Evolutionary conservation across 2,329 filamentous ascomycete species (phyloP), one percentile per base, ranked within the genome.

Genomic region (Aspergillus neoniger): DNA sequence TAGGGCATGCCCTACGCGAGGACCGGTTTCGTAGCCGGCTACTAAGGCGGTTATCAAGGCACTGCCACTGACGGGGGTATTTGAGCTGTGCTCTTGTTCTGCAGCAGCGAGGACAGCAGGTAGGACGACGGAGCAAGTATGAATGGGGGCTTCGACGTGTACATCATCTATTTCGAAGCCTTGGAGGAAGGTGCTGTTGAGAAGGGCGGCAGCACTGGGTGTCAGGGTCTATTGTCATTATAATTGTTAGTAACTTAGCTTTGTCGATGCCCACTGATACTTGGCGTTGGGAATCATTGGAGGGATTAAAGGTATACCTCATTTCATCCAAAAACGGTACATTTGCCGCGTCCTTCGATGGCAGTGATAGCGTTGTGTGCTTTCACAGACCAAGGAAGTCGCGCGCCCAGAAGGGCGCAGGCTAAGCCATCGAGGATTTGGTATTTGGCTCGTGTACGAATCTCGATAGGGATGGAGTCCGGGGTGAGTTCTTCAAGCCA

Each of bases 111-210:
- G 69, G 1, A 81, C 65, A 0, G 79, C 70, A 1, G 77, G 78
- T 2, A 80, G 59, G 5, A 80, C 28, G 30, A 80, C 69, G 12
- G 68, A 67, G 44, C 71, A 73, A 2, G 70, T 74, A 63, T 80
- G 78, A 3, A 80, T 58, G 0, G 78, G 80, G 1, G 79, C 78
- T 41, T 65, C 65, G 38, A 63, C 68, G 61, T 81, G 79, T 57
- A 70, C 80, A 58, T 81, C 79, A 61, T 81, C 79, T 1, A 82
- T 63, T 61, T 81, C 79, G 36, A 76, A 76, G 2, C 71, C 77
- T 65, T 81, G 79, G 54, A 80, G 77, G 60, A 79, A 79, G 2
- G 77, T 70, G 25, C 75, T 73, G 63, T 82, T 81, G 9, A 81
- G 57, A 1, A 80, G 58, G 0, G 77, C 74, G 0, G 78, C 79